Base-by-base conservation (phyloP, 768 basidiomycete species). In the Mycena rosella region DNA sequence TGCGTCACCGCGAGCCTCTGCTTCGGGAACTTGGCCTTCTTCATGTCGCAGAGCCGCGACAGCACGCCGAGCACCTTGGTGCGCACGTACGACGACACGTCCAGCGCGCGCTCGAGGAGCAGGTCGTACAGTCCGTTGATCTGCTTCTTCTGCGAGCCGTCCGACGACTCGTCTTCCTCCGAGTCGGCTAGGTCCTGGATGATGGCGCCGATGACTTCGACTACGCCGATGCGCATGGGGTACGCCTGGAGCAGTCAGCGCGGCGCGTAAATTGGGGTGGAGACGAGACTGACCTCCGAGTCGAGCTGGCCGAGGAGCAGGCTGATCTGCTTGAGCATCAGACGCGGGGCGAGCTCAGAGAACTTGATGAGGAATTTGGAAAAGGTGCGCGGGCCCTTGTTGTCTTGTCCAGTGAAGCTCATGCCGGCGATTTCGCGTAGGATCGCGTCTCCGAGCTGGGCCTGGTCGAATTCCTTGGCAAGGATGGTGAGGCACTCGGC, bases 161-260 rank as follows among this genome's bases (percentile, higher is more conserved):
- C 84, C 30, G 49, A 52, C 54, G 84, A 82, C 58, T 84, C 80
- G 73, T 87, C 75, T 24, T 81, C 81, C 45, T 86, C 86, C 3
- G 88, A 85, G 22, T 79, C 75, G 0, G 92, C 89, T 15, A 98
- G 87, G 70, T 98, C 94, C 48, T 85, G 84, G 75, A 99, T 95
- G 67, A 99, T 88, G 65, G 85, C 82, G 7, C 95, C 95, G 44
- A 99, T 88, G 63, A 96, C 87, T 76, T 99, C 97, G 56, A 99
- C 88, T 62, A 99, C 85, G 1, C 96, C 95, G 83, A 96, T 92
- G 45, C 98, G 95, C 90, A 99, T 96, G 0, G 96, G 94, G 75
- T 99, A 98, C 0, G 96, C 91, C 96, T 98, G 72, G 40, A 22
- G 13, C 14, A 14, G 40, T 36, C 26, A 66, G 63, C 14, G 11